Evolutionary conservation across 495 filamentous ascomycete species (phyloP), one percentile per base, ranked within the genome.

Genomic region (Podospora australis): DNA sequence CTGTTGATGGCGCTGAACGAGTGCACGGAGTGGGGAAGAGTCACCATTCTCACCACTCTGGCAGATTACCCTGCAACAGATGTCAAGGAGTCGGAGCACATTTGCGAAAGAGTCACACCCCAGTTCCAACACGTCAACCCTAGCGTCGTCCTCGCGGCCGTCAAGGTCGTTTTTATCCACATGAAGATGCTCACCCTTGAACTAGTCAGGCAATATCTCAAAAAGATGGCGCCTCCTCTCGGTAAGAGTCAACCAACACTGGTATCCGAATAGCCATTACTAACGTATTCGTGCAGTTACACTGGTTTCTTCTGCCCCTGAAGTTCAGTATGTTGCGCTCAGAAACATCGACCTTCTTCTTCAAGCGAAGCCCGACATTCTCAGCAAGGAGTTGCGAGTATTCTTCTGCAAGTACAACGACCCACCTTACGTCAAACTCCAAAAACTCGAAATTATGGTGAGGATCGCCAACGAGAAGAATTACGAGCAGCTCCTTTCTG

Each of bases 371-470:
- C 90, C 92, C 2, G 90, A 95, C 60, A 96, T 98, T 41, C 74
- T 98, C 2, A 92, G 87, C 70, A 97, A 97, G 64, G 92, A 98
- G 67, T 82, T 98, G 43, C 82, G 92, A 39, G 92, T 98, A 2
- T 98, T 98, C 72, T 98, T 97, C 72, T 98, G 92, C 83, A 98
- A 98, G 71, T 98, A 98, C 72, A 96, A 98, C 64, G 92, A 98
- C 60, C 92, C 92, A 1, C 89, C 88, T 13, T 98, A 98, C 60
- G 85, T 98, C 67, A 98, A 98, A 63, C 80, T 98, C 24, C 83
- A 96, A 66, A 98, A 98, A 52, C 81, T 98, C 38, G 92, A 98
- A 59, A 97, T 97, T 48, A 97, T 98, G 92, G 90, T 98, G 13
- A 84, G 94, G 67, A 97, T 98, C 81, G 90, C 92, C 40, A 98